Conservation (phyloP, 495 filamentous ascomycete genomes). For the Aeminium ludgeri region DNA sequence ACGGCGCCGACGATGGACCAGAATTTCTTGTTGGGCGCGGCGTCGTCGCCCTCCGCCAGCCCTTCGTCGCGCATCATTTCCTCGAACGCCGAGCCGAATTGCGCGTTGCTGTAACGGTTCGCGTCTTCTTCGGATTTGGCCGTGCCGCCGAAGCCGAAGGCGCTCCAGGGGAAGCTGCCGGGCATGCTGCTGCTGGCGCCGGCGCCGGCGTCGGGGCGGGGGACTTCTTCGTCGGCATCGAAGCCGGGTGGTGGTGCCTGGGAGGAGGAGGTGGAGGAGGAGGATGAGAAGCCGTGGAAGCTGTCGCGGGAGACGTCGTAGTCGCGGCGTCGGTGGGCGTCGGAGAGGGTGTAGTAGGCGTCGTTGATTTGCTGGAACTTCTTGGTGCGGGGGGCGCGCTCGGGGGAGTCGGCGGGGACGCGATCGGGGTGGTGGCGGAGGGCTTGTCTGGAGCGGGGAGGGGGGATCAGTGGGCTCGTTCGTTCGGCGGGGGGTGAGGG, state of each 20-base stretch:
- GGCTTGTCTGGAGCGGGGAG: slow-evolving; percentile 46
- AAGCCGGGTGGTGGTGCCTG: slow-evolving; percentile 21
- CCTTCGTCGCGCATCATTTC: slow-evolving; percentile 96
- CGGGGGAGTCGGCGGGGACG: slow-evolving; percentile 67
- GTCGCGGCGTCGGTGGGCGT: slow-evolving; percentile 60
- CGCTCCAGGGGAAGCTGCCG: slow-evolving; percentile 43
- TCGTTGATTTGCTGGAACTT: slow-evolving; percentile 95
- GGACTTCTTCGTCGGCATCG: slow-evolving; percentile 45
- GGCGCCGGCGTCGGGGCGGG: slow-evolving; percentile 18
- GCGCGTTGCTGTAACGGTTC: slow-evolving; percentile 40
- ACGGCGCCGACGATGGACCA: slow-evolving; percentile 76
- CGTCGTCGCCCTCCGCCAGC: slow-evolving; percentile 43
- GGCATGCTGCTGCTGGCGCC: slow-evolving; percentile 9
- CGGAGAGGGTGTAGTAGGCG: slow-evolving; percentile 90
- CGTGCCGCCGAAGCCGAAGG: slow-evolving; percentile 38
- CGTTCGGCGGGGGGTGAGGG: not conserved
- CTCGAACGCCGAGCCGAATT: slow-evolving; percentile 87
- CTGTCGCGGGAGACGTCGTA: slow-evolving; percentile 58
- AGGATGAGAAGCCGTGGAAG: slow-evolving; percentile 26
- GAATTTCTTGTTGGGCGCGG: slow-evolving; percentile 51
- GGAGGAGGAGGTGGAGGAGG: no score
- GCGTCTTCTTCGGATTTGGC: slow-evolving; percentile 26
- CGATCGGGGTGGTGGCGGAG: slow-evolving; percentile 91
- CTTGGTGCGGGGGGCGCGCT: slow-evolving; percentile 63
- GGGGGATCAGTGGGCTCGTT: slow-evolving; percentile 3